Evolutionary conservation across 768 basidiomycete genomes (phyloP).

Genomic region (Jaapia argillacea): DNA sequence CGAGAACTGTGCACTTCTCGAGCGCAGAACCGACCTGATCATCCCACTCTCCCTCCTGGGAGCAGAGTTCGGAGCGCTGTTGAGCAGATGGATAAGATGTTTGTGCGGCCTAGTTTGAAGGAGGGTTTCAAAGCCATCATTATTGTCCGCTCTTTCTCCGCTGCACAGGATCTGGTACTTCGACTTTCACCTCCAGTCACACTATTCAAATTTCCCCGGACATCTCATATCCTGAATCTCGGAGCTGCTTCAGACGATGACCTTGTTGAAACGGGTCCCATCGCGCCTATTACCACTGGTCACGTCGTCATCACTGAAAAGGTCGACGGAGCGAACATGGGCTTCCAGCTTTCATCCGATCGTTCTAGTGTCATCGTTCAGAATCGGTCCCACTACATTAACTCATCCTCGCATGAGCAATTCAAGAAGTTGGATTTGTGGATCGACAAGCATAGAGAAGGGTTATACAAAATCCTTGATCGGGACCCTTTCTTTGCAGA

Average conservation of each 20-base stretch:
- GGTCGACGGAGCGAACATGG: conserved; percentile 61
- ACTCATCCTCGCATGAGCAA: conserved; percentile 45
- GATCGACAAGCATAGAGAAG: conserved; percentile 39
- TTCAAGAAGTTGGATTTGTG: conserved; percentile 49
- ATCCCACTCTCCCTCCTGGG: conserved; percentile 50
- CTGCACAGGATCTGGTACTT: conserved; percentile 35
- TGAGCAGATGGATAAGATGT: conserved; percentile 37
- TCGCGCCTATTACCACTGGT: neutral
- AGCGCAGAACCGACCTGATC: conserved; percentile 45
- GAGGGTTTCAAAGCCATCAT: conserved; percentile 47
- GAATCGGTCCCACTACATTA: conserved; percentile 54
- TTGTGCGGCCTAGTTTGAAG: conserved; percentile 32
- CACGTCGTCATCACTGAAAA: conserved; percentile 48
- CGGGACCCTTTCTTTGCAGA: conserved; percentile 38
- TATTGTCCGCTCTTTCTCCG: conserved; percentile 38
- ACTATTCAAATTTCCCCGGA: conserved; percentile 52
- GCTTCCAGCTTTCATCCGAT: conserved; percentile 43
- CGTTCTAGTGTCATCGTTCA: conserved; percentile 41
- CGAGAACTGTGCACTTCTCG: conserved; percentile 37
- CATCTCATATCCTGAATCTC: conserved; percentile 46
- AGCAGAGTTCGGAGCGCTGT: conserved; percentile 44
- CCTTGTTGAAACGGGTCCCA: conserved; percentile 17
- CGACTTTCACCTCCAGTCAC: conserved; percentile 30
- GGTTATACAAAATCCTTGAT: conserved; percentile 31
- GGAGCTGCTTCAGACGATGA: conserved; percentile 50